Conservation (phyloP, 805 yeast genomes). For the Torulaspora quercuum region DNA sequence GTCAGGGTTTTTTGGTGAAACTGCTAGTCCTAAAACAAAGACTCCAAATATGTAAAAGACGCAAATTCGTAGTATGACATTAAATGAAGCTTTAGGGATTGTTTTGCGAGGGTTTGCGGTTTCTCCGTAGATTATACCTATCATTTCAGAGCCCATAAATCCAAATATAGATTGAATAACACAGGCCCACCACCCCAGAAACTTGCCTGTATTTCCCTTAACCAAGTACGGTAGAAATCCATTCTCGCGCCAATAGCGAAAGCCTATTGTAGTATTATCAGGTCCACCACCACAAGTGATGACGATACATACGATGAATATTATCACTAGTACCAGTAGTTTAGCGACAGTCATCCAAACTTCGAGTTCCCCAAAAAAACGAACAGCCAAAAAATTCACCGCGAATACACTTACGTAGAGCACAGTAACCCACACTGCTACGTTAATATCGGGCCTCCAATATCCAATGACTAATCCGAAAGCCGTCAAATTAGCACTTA, state of each 20-base stretch:
- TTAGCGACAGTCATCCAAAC: conserved; percentile 67
- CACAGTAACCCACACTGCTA: conserved; percentile 41
- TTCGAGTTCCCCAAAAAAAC: conserved; percentile 48
- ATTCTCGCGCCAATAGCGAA: conserved; percentile 58
- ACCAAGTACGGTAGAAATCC: conserved; percentile 41
- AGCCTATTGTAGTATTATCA: conserved; percentile 48
- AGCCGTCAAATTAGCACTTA: conserved; percentile 50
- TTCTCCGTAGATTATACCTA: conserved; percentile 47
- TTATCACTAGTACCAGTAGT: conserved; percentile 59
- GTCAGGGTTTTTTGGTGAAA: conserved; percentile 47
- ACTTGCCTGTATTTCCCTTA: conserved; percentile 42
- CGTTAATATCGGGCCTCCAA: conserved; percentile 42
- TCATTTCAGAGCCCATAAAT: conserved; percentile 53
- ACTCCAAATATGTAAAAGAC: conserved; percentile 51
- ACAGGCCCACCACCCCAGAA: conserved; percentile 52
- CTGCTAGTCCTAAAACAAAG: conserved; percentile 46
- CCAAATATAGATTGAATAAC: conserved; percentile 48
- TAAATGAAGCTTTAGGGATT: conserved; percentile 52
- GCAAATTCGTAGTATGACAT: conserved; percentile 53
- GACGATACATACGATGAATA: conserved; percentile 53
- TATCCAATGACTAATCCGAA: conserved; percentile 40
- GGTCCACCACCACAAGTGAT: conserved; percentile 70
- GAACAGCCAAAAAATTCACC: conserved; percentile 23
- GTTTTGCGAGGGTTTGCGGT: conserved; percentile 46
- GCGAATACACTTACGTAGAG: conserved; percentile 27